Percentiles rank a stretch among this genome's conserved stretches.
Evolutionary conservation across 1,284 basidiomycete genomes (phyloP).

Genomic region (Leccinum fuscescens): DNA sequence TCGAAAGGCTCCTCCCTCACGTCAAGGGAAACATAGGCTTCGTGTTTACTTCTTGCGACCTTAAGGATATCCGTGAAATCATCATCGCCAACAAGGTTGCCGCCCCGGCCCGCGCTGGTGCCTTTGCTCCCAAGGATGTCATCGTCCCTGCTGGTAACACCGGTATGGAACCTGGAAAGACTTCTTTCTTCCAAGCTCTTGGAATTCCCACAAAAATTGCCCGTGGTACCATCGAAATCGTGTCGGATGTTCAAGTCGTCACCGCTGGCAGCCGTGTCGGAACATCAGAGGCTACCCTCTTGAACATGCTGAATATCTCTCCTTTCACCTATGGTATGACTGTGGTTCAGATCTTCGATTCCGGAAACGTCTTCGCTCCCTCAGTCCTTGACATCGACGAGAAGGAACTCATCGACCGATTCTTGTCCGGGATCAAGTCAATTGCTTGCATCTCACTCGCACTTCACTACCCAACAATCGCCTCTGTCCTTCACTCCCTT

Average conservation of each 20-base stretch:
- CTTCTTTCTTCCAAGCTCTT: constrained; percentile 99
- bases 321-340: constrained; percentile 99
- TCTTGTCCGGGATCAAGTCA: constrained; percentile 91
- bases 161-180: constrained; percentile 99
- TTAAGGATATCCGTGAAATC: constrained; percentile 92
- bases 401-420: constrained; percentile 85
- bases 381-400: constrained; percentile 95
- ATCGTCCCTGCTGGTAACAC: constrained; percentile 95
- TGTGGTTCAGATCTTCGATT: constrained; percentile 91
- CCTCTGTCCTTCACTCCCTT: constrained; percentile 90
- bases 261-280: constrained; percentile 91
- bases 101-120: constrained; percentile 98
- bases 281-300: constrained; percentile 92
- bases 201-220: constrained; percentile 99
- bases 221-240: constrained; percentile 99
- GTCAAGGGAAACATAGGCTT: constrained; percentile 99
- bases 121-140: constrained; percentile 91
- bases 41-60: constrained; percentile 92
- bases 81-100: constrained; percentile 97
- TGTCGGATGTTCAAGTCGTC: constrained; percentile 96
- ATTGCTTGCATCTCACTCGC: constrained; percentile 96
- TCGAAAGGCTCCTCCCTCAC: constrained; percentile 94
- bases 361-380: constrained; percentile 88
- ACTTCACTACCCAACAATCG: constrained; percentile 93
- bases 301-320: constrained; percentile 99